These are phyloP conservation scores for Ottelia alismoides DNA, from an alignment of 106 monocot species.

Conservation along the genomic window DNA sequence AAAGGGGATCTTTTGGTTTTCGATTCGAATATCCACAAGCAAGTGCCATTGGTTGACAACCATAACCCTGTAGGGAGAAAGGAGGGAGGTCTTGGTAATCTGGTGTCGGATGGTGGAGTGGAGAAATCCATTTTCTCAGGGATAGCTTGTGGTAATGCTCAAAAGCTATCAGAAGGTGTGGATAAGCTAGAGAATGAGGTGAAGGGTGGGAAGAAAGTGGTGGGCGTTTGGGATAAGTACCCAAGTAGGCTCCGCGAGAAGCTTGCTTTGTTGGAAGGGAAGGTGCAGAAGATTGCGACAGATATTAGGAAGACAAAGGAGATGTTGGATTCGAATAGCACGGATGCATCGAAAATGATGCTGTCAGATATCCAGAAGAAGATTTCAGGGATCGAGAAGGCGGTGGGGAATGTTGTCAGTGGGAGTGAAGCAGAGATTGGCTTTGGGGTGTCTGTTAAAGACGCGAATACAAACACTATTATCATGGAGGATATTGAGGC, in stretches of 20 bases:
- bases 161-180: no score
- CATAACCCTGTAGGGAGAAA: no score
- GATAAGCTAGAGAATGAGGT: constrained; percentile 26
- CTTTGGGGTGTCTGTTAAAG: constrained; percentile 9
- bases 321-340: constrained; percentile 65
- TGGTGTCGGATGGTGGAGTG: no score
- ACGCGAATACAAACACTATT: constrained; percentile 6
- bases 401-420: constrained; percentile 45
- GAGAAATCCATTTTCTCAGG: no score
- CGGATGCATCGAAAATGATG: constrained; percentile 60
- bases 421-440: constrained; percentile 16
- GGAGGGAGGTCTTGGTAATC: no score
- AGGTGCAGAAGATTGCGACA: constrained; percentile 84
- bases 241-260: constrained; percentile 81
- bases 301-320: constrained; percentile 93
- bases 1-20: no score
- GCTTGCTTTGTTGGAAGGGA: constrained; percentile 75
- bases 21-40: no score
- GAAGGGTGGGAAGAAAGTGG: constrained; percentile 3
- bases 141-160: no score
- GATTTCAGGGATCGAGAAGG: constrained; percentile 77
- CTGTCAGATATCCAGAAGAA: constrained; percentile 83
- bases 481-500: background rate
- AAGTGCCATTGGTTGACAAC: no score
- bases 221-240: constrained; percentile 13